These are phyloP conservation scores for Candida khao-thaluensis DNA, from an alignment of 805 yeast genomes.

Conservation along the genomic window DNA sequence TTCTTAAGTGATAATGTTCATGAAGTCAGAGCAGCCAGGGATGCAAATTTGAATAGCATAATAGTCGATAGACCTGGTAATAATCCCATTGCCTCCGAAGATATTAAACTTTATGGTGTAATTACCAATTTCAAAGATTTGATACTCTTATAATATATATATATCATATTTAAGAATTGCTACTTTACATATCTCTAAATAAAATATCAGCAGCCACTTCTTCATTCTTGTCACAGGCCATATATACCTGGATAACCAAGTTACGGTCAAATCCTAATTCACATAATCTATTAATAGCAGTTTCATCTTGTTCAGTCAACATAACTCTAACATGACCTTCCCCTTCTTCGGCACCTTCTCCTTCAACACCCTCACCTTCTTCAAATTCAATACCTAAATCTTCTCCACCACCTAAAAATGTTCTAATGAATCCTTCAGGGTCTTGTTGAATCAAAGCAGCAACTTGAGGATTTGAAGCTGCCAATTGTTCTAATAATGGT, in stretches of 20 bases:
- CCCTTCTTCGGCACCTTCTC: slow-evolving; percentile 32
- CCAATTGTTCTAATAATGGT: slow-evolving; percentile 77
- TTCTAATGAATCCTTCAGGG: slow-evolving; percentile 85
- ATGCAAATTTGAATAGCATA: slow-evolving; percentile 57
- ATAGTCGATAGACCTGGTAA: slow-evolving; percentile 80
- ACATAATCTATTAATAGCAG: slow-evolving; percentile 84
- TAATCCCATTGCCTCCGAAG: slow-evolving; percentile 43
- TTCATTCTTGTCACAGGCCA: slow-evolving; percentile 98
- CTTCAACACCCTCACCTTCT: slow-evolving; percentile 37
- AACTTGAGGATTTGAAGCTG: slow-evolving; percentile 78
- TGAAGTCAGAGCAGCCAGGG: slow-evolving; percentile 75
- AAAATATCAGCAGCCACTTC: slow-evolving; percentile 93
- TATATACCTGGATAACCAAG: slow-evolving; percentile 86
- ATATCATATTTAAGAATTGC: slow-evolving; percentile 1
- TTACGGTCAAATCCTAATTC: slow-evolving; percentile 91
- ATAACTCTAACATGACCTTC: slow-evolving; percentile 51
- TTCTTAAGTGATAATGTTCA: slow-evolving; percentile 79
- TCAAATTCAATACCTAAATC: slow-evolving; percentile 42
- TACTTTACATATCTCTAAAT: slow-evolving; percentile 47
- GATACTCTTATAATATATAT: not conserved
- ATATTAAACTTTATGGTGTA: slow-evolving; percentile 21
- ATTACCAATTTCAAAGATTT: slow-evolving; percentile 17
- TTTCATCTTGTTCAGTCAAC: slow-evolving; percentile 79
- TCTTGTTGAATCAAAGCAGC: slow-evolving; percentile 76
- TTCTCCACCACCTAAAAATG: slow-evolving; percentile 62